Base-by-base conservation (phyloP, 805 yeast genomes). In the Hermanozyma aechmeae region DNA sequence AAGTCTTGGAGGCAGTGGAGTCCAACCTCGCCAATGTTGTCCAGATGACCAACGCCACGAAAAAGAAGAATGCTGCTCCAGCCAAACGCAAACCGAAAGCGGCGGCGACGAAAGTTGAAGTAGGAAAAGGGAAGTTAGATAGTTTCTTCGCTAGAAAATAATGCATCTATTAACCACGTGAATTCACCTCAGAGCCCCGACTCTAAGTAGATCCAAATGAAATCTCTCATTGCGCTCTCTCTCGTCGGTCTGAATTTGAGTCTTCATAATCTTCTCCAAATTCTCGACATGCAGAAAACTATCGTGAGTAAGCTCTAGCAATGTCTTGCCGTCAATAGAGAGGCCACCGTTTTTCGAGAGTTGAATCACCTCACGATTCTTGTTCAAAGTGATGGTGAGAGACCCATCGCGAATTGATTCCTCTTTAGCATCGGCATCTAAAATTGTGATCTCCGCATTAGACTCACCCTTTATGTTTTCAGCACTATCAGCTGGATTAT, bases 321-420 rank as follows among this genome's bases (percentile, higher is more conserved):
- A 56, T 15, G 69, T 59, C 21, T 68, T 46, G 0, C 92, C 84
- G 45, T 83, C 87, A 39, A 89, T 73, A 5, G 87, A 82, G 26
- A 82, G 59, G 0, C 95, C 96, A 28, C 97, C 98, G 18, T 86
- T 82, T 48, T 89, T 92, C 24, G 80, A 69, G 16, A 92, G 66
- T 50, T 92, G 98, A 27, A 95, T 87, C 6, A 92, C 62, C 46
- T 92, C 98, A 40, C 89, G 71, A 49, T 89, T 89, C 42, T 81
- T 84, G 51, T 92, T 92, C 33, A 87, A 56, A 0, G 98, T 85
- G 18, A 92, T 73, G 1, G 94, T 83, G 55, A 89, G 63, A 3
- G 73, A 71, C 15, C 96, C 95, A 26, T 76, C 79, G 35, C 89
- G 66, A 13, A 85, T 53, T 12, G 66, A 52, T 47, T 87, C 96